Base-by-base conservation (phyloP, 805 yeast species). In the Ogataea ganodermae region DNA sequence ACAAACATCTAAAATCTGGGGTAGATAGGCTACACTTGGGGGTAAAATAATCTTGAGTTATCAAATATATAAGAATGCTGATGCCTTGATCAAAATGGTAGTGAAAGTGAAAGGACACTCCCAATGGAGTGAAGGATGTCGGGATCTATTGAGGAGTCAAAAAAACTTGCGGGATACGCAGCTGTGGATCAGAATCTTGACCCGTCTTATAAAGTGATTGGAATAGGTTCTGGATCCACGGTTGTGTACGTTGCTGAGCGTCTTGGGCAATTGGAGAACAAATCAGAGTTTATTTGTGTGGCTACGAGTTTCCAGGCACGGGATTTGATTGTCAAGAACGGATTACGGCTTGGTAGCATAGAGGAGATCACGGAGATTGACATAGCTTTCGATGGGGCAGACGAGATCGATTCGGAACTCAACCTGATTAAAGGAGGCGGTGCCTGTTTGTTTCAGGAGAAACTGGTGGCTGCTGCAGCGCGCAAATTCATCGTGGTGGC, bases 401-500 rank as follows among this genome's bases (percentile, higher is more conserved):
- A 94, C 68, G 99, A 94, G 69, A 91, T 91, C 46, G 98, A 92
- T 67, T 62, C 78, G 2, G 63, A 74, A 17, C 75, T 94, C 58
- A 89, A 91, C 65, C 82, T 91, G 60, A 94, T 94, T 66, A 94
- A 94, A 70, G 99, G 99, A 56, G 99, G 99, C 39, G 99, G 99
- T 26, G 99, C 97, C 1, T 94, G 99, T 67, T 74, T 90, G 51
- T 85, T 94, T 70, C 98, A 91, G 71, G 99, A 94, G 67, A 94
- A 94, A 69, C 75, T 94, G 46, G 96, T 94, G 10, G 96, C 97
- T n/a, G 76, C 80, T 45, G 80, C 88, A 48, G 81, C 97, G 2
- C 71, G 78, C 48, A 79, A 75, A 58, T 90, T 92, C 62, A 73
- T 94, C 20, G 77, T 91, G n/a, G 97, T 94, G 40, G 99, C 98